phyloP scores from a whole-genome alignment of 495 filamentous ascomycete species.

The Glutinoglossum americanum region DNA sequence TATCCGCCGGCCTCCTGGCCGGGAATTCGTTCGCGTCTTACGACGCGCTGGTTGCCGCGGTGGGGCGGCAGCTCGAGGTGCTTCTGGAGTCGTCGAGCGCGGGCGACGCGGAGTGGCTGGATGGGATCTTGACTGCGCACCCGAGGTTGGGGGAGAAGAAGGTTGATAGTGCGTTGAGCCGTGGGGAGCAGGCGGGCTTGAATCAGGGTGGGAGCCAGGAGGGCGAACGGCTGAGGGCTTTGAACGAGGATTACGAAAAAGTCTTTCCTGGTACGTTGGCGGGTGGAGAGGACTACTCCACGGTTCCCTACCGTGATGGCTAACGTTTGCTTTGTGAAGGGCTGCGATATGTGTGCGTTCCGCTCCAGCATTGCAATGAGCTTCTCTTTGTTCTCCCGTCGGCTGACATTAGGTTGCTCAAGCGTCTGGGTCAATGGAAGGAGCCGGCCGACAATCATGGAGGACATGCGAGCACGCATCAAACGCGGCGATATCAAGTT shows the following conservation, averaged over 20 bases:
- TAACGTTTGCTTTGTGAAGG: conserved; percentile 47
- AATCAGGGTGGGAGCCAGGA: conserved; percentile 22
- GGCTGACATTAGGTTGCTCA: conserved; percentile 12
- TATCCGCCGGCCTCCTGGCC: conserved; percentile 44
- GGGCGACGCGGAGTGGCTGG: conserved; percentile 33
- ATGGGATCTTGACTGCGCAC: conserved; percentile 65
- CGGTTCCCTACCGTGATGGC: background rate
- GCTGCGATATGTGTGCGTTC: conserved; percentile 1
- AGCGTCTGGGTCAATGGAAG: conserved; percentile 81
- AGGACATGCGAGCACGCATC: conserved; percentile 66
- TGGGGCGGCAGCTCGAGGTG: conserved; percentile 33
- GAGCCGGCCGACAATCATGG: conserved; percentile 49
- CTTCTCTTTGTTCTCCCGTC: background rate
- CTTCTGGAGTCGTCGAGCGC: conserved; percentile 26
- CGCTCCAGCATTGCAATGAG: background rate
- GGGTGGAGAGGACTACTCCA: background rate
- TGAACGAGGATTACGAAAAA: conserved; percentile 71
- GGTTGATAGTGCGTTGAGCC: conserved; percentile 53
- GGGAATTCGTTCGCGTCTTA: conserved; percentile 41
- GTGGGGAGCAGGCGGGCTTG: conserved; percentile 60
- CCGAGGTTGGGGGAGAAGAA: conserved; percentile 68
- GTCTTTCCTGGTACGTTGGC: conserved; percentile 35
- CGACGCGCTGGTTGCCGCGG: conserved; percentile 32
- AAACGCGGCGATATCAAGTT: conserved; percentile 36
- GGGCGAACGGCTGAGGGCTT: conserved; percentile 10